phyloP scores from a whole-genome alignment of 345 rosid genomes.

The Euphorbia pulcherrima region DNA sequence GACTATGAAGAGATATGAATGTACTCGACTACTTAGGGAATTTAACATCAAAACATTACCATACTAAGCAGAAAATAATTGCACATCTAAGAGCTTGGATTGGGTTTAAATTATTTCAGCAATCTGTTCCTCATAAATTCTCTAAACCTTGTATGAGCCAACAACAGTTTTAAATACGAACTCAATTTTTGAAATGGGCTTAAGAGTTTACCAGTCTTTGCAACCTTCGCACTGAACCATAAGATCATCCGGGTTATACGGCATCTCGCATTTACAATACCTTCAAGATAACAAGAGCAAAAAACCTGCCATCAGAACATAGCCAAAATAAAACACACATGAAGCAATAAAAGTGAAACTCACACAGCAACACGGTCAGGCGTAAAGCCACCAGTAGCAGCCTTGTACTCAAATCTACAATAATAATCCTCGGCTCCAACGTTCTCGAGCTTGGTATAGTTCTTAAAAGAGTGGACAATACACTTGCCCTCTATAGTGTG shows the following conservation, averaged over 20 bases:
- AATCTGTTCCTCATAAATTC: background rate
- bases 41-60: background rate
- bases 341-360: conserved; percentile 32
- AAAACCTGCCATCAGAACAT: background rate
- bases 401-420: conserved; percentile 80
- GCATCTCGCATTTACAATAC: conserved; percentile 94
- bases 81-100: background rate
- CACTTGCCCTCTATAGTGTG: conserved; percentile 85
- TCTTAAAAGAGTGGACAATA: conserved; percentile 68
- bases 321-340: background rate
- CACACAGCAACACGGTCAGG: conserved; percentile 91
- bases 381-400: conserved; percentile 73
- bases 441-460: conserved; percentile 68
- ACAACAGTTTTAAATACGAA: background rate
- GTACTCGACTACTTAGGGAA: background rate
- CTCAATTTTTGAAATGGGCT: background rate
- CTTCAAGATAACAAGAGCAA: conserved; percentile 37
- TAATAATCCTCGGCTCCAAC: conserved; percentile 80
- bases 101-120: background rate
- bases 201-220: conserved; percentile 67
- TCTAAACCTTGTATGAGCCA: background rate
- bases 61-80: background rate
- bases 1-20: background rate
- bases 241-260: conserved; percentile 85
- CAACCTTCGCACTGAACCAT: conserved; percentile 94